Conservation (phyloP, 495 filamentous ascomycete genomes). For the Xylaria acuta region DNA sequence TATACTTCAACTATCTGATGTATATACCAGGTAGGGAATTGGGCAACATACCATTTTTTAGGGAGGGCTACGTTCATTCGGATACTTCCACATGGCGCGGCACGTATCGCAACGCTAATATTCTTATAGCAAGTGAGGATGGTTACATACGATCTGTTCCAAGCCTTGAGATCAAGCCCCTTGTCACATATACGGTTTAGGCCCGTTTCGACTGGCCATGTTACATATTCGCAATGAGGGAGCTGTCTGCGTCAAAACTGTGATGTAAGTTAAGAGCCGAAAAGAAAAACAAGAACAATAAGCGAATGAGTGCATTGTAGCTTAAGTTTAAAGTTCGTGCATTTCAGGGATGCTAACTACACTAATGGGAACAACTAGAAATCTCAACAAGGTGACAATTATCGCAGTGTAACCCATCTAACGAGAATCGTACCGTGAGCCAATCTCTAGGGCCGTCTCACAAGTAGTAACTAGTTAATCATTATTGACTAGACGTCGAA, state of each 20-base stretch:
- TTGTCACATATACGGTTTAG: neutral
- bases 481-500: neutral
- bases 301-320: neutral
- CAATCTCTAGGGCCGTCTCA: neutral
- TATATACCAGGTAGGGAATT: neutral
- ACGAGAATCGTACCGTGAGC: too few species aligned
- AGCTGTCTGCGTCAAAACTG: neutral
- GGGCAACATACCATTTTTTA: neutral
- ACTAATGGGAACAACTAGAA: too few species aligned
- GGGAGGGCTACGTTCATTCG: neutral
- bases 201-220: neutral
- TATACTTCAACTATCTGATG: neutral
- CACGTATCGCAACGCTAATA: neutral
- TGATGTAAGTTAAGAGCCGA: neutral
- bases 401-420: too few species aligned
- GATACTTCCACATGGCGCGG: neutral
- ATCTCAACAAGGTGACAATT: too few species aligned
- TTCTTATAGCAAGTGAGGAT: neutral
- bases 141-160: neutral
- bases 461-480: neutral
- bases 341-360: too few species aligned
- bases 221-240: neutral
- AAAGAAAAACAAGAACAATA: neutral
- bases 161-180: too few species aligned
- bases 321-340: too few species aligned